Conservation (phyloP, 2,329 filamentous ascomycete genomes). For the Ploettnerulaceae sp. region DNA sequence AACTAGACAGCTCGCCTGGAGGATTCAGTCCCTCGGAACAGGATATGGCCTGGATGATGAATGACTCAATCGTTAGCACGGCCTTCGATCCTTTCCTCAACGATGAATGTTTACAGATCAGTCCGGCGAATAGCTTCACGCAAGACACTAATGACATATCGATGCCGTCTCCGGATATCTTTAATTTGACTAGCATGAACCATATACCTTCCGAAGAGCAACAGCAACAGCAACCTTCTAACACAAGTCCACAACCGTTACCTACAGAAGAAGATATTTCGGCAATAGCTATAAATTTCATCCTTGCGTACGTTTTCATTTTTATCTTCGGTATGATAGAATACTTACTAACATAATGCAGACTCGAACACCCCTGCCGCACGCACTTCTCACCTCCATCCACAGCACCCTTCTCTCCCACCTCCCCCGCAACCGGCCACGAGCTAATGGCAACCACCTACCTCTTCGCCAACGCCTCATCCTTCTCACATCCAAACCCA, state of each 20-base stretch:
- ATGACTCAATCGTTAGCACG: slow-evolving; percentile 16
- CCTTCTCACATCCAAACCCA: background rate
- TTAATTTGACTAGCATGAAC: background rate
- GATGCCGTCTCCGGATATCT: slow-evolving; percentile 2
- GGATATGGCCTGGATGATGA: background rate
- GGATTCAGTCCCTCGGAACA: too few relatives aligned
- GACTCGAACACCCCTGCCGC: slow-evolving; percentile 29
- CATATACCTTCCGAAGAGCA: background rate
- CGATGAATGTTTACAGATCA: slow-evolving; percentile 20
- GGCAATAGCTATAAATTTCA: slow-evolving; percentile 30
- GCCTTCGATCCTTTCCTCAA: slow-evolving; percentile 22
- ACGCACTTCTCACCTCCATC: slow-evolving; percentile 21
- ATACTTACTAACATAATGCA: slow-evolving; percentile 1
- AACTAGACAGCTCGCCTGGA: too few relatives aligned
- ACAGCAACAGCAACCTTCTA: too few relatives aligned
- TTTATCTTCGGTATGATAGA: background rate
- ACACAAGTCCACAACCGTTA: background rate
- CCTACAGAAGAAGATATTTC: slow-evolving; percentile 10
- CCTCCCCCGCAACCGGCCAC: slow-evolving; percentile 18
- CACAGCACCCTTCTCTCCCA: slow-evolving; percentile 13
- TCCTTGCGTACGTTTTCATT: slow-evolving; percentile 26
- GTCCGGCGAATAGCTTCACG: slow-evolving; percentile 5
- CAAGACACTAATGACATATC: background rate
- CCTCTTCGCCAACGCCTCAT: slow-evolving; percentile 21
- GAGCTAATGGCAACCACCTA: slow-evolving; percentile 28